A percentile compares a stretch with the other conserved stretches of the same genome.
Evolutionary conservation across 805 yeast genomes (phyloP).

Genomic region (Ogataea nakhonphanomensis): DNA sequence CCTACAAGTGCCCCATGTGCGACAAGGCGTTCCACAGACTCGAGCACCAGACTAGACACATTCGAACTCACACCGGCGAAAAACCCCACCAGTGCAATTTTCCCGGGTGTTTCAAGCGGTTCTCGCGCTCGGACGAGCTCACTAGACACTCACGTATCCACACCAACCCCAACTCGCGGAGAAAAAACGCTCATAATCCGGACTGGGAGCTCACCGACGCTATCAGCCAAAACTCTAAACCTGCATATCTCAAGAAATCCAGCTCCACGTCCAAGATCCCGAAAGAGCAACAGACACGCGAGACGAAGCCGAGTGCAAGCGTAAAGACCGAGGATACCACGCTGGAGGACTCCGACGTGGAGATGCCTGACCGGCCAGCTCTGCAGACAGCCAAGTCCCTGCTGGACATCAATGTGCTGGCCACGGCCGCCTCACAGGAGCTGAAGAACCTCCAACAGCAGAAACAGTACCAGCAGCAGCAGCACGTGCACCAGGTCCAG

Average conservation of each 20-base stretch:
- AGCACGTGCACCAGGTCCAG: slow-evolving; percentile 13
- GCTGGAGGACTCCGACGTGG: slow-evolving; percentile 8
- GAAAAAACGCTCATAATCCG: slow-evolving; percentile 24
- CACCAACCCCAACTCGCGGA: slow-evolving; percentile 46
- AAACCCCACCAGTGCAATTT: slow-evolving; percentile 83
- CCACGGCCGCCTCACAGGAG: slow-evolving; percentile 55
- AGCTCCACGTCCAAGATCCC: slow-evolving; percentile 18
- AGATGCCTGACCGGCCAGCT: slow-evolving; percentile 19
- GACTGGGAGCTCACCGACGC: slow-evolving; percentile 17
- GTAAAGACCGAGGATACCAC: slow-evolving; percentile 18
- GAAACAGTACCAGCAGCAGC: slow-evolving; percentile 15
- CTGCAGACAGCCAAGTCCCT: slow-evolving; percentile 21
- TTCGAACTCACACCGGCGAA: slow-evolving; percentile 91
- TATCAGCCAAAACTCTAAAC: slow-evolving; percentile 12
- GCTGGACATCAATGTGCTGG: slow-evolving; percentile 48
- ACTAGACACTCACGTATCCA: slow-evolving; percentile 85
- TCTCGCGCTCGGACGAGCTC: slow-evolving; percentile 78
- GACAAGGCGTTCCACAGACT: slow-evolving; percentile 82
- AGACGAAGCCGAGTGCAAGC: slow-evolving; percentile 6
- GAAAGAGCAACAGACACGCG: slow-evolving; percentile 6
- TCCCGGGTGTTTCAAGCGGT: slow-evolving; percentile 80
- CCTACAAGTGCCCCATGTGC: slow-evolving; percentile 82
- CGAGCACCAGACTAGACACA: slow-evolving; percentile 89
- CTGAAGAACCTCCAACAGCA: slow-evolving; percentile 39
- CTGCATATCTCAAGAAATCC: slow-evolving; percentile 17